These are phyloP conservation scores for Carex cristatella DNA, from an alignment of 176 grass and related monocot species.

Conservation along the genomic window DNA sequence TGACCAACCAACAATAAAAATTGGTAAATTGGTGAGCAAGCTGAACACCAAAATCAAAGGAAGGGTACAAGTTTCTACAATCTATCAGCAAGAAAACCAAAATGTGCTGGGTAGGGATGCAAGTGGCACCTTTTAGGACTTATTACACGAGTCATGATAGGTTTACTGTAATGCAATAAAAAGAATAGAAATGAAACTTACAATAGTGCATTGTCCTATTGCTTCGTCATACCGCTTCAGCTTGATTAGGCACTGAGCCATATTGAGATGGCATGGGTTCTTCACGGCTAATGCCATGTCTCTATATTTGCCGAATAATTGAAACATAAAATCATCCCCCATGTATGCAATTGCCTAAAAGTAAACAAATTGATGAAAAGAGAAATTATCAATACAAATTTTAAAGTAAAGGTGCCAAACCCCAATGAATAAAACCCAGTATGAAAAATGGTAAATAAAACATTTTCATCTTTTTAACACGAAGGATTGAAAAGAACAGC, in stretches of 20 bases:
- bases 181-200: conserved; percentile 25
- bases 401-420: not conserved
- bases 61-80: not conserved
- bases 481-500: not conserved
- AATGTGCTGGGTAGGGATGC: not conserved
- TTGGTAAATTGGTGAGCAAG: not conserved
- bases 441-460: not conserved
- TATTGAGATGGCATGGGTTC: conserved; percentile 96
- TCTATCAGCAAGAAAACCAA: not conserved
- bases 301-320: conserved; percentile 95
- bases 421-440: not conserved
- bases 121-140: not conserved
- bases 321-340: conserved; percentile 99
- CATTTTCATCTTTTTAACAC: not conserved
- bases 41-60: not conserved
- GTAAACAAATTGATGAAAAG: not conserved
- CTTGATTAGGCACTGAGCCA: conserved; percentile 81
- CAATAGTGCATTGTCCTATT: conserved; percentile 71
- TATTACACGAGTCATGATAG: not conserved
- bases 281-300: conserved; percentile 97
- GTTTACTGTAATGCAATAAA: not conserved
- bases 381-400: not conserved
- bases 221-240: conserved; percentile 68
- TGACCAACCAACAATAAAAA: not conserved
- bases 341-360: conserved; percentile 95